A percentile compares a stretch with the other conserved stretches of the same genome.
Conservation (phyloP, 2,329 filamentous ascomycete species). For the Venturia nashicola region DNA sequence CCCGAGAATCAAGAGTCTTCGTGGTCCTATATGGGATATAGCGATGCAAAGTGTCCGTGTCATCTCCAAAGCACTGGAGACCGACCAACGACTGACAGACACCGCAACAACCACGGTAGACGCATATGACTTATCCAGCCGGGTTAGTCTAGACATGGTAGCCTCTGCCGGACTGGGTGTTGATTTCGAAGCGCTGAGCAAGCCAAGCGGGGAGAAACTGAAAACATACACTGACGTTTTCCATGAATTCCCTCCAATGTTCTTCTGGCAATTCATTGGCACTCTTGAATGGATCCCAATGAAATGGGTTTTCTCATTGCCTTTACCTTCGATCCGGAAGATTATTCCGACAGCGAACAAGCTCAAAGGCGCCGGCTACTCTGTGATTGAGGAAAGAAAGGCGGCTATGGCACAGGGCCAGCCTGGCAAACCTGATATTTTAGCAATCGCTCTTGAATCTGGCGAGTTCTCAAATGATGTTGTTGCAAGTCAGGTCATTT, state of each 20-base stretch:
- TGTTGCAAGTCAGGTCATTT: slow-evolving; percentile 30
- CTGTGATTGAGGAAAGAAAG: slow-evolving; percentile 62
- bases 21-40: slow-evolving; percentile 30
- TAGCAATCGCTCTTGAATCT: slow-evolving; percentile 25
- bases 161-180: slow-evolving; percentile 43
- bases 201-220: slow-evolving; percentile 38
- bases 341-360: slow-evolving; percentile 22
- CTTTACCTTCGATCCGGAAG: slow-evolving; percentile 53
- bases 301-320: slow-evolving; percentile 47
- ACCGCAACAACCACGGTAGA: background rate
- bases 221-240: slow-evolving; percentile 40
- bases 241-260: slow-evolving; percentile 31
- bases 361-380: slow-evolving; percentile 47
- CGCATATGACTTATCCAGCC: slow-evolving; percentile 17
- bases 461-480: slow-evolving; percentile 27
- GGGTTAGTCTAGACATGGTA: slow-evolving; percentile 46
- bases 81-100: background rate
- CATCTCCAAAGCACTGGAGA: slow-evolving; percentile 14
- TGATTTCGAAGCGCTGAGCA: slow-evolving; percentile 40
- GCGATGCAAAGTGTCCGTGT: slow-evolving; percentile 25
- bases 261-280: slow-evolving; percentile 34
- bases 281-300: background rate
- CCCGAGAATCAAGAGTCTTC: slow-evolving; percentile 37
- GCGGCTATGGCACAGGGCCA: slow-evolving; percentile 34
- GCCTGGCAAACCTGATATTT: slow-evolving; percentile 29